These are phyloP conservation scores for Acmispon strigosus DNA, from an alignment of 306 rosid species.

Conservation along the genomic window DNA sequence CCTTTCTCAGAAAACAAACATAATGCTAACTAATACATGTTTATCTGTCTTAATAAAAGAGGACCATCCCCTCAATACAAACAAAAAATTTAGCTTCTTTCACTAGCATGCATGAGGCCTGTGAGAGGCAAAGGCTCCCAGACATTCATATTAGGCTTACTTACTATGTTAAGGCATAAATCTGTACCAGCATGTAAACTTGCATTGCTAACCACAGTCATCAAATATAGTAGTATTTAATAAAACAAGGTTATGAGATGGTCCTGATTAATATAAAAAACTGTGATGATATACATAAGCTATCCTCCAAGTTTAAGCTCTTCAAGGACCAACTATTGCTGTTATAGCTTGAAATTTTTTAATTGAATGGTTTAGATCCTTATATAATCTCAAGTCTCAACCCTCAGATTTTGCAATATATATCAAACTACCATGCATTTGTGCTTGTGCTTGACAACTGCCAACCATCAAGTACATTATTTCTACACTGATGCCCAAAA, in stretches of 20 bases:
- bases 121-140: background rate
- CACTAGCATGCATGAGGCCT: background rate
- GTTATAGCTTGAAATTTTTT: background rate
- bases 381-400: background rate
- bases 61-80: background rate
- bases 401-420: background rate
- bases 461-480: background rate
- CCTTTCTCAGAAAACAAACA: background rate
- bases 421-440: background rate
- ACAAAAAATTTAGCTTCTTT: background rate
- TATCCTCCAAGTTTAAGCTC: background rate
- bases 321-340: background rate
- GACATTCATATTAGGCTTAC: background rate
- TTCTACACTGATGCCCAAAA: background rate
- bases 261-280: background rate
- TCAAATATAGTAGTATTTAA: background rate
- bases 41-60: background rate
- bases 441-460: background rate
- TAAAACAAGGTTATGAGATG: background rate
- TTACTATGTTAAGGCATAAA: background rate
- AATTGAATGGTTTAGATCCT: background rate
- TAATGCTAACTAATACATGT: background rate
- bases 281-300: background rate
- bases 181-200: background rate
- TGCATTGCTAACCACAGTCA: background rate